Conservation (phyloP, 768 basidiomycete species). For the Tulasnella sp. region DNA sequence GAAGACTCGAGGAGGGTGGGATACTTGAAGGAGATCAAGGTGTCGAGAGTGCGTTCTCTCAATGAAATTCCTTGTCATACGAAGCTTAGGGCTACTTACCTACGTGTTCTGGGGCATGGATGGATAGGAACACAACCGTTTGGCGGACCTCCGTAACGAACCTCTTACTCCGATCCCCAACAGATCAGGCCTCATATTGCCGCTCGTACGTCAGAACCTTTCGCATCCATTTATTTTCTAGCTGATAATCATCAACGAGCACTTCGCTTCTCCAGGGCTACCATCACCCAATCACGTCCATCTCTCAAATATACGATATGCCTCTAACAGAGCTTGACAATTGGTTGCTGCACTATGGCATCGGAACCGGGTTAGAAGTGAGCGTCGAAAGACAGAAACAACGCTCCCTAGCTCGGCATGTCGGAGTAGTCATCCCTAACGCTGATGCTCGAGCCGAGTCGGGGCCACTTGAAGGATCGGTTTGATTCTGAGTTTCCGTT, state of each 20-base stretch:
- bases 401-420: neutral
- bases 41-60: neutral
- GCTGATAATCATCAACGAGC: neutral
- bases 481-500: neutral
- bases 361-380: neutral
- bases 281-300: neutral
- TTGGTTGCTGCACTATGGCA: neutral
- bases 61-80: neutral
- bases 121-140: neutral
- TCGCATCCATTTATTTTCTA: neutral
- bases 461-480: neutral
- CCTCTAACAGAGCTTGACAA: neutral
- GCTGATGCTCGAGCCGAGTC: neutral
- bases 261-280: neutral
- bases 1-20: neutral
- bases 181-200: neutral
- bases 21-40: neutral
- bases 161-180: neutral
- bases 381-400: neutral
- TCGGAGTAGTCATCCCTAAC: neutral
- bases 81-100: too few species aligned
- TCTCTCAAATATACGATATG: neutral
- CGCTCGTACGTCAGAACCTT: neutral
- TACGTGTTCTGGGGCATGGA: too few species aligned
- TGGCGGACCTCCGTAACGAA: neutral